phyloP scores from a whole-genome alignment of 2,329 filamentous ascomycete genomes.

The Alternaria sp. region DNA sequence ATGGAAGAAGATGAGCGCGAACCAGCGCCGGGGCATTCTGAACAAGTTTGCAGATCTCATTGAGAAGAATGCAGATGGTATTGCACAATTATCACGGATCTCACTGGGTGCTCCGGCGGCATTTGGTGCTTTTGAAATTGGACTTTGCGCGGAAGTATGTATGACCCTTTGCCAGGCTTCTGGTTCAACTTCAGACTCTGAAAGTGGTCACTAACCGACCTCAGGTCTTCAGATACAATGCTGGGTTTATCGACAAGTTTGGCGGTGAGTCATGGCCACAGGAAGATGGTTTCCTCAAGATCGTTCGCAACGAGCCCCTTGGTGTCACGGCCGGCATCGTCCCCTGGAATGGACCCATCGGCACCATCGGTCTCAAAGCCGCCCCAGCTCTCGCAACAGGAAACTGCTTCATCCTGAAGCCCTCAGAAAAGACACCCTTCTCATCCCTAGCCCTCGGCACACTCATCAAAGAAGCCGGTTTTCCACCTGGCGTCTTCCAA shows the following conservation, averaged over 20 bases:
- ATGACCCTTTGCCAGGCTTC: conserved; percentile 15
- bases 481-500: conserved; percentile 54
- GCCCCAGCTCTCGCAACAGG: conserved; percentile 48
- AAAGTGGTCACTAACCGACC: conserved; percentile 14
- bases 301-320: conserved; percentile 53
- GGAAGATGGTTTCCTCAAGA: conserved; percentile 57
- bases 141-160: conserved; percentile 45
- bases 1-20: conserved; percentile 48
- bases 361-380: conserved; percentile 49
- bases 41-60: conserved; percentile 45
- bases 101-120: conserved; percentile 57
- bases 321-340: conserved; percentile 55
- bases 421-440: conserved; percentile 49
- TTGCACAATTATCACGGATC: conserved; percentile 52
- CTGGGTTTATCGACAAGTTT: conserved; percentile 46
- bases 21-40: conserved; percentile 40
- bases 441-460: conserved; percentile 44
- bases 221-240: conserved; percentile 47
- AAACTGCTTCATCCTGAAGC: conserved; percentile 50
- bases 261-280: conserved; percentile 50
- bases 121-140: conserved; percentile 57
- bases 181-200: background rate
- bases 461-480: conserved; percentile 48
- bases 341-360: conserved; percentile 54
- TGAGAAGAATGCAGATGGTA: conserved; percentile 30